Conservation (phyloP, 2,329 filamentous ascomycete species). For the Pseudocercospora fijiensis region DNA sequence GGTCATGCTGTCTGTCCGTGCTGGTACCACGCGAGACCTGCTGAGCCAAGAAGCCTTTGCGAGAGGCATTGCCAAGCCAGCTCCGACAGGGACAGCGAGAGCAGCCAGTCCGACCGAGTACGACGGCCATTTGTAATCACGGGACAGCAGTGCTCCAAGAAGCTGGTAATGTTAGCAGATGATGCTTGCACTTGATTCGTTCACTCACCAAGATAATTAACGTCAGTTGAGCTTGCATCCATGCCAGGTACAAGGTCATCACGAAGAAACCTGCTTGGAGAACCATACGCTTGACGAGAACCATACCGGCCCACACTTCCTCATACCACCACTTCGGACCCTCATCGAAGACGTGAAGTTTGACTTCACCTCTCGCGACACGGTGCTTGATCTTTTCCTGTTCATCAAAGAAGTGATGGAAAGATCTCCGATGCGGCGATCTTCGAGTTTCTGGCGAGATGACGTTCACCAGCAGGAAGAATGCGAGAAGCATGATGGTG, state of each 20-base stretch:
- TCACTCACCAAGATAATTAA: slow-evolving; percentile 64
- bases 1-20: slow-evolving; percentile 66
- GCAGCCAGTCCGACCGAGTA: slow-evolving; percentile 67
- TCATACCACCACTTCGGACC: slow-evolving; percentile 76
- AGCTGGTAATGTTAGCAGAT: slow-evolving; percentile 43
- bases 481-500: slow-evolving; percentile 64
- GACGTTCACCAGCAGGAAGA: slow-evolving; percentile 67
- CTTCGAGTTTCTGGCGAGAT: slow-evolving; percentile 70
- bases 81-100: slow-evolving; percentile 65
- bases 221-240: slow-evolving; percentile 76
- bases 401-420: slow-evolving; percentile 60
- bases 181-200: neutral
- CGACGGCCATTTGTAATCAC: slow-evolving; percentile 63
- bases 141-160: slow-evolving; percentile 69
- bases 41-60: slow-evolving; percentile 70
- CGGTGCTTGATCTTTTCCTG: slow-evolving; percentile 50
- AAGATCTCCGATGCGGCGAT: slow-evolving; percentile 65
- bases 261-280: slow-evolving; percentile 71
- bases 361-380: slow-evolving; percentile 70
- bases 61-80: slow-evolving; percentile 68
- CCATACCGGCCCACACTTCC: slow-evolving; percentile 69
- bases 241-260: slow-evolving; percentile 69
- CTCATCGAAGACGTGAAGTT: slow-evolving; percentile 69
- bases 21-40: slow-evolving; percentile 59
- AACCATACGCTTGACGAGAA: slow-evolving; percentile 68